These are phyloP conservation scores for Prunus mume DNA, from an alignment of 306 rosid genomes.

Conservation along the genomic window DNA sequence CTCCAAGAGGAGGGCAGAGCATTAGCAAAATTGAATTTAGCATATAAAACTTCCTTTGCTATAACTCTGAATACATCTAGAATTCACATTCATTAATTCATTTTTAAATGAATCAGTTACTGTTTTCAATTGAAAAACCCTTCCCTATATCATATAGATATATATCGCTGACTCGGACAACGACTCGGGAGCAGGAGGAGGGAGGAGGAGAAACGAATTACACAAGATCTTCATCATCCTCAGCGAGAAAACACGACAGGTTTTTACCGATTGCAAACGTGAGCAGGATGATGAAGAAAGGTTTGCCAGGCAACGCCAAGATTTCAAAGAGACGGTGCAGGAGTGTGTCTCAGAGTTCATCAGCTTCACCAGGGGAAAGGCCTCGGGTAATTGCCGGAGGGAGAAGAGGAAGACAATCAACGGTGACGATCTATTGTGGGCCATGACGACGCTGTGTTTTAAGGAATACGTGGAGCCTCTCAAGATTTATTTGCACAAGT, in stretches of 20 bases:
- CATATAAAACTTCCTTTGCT: background rate
- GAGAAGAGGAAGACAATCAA: slow-evolving; percentile 91
- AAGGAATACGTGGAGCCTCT: slow-evolving; percentile 84
- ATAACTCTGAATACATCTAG: no score
- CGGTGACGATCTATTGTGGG: slow-evolving; percentile 91
- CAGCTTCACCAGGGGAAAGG: slow-evolving; percentile 84
- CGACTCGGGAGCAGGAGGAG: slow-evolving; percentile 56
- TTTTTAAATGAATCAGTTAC: no score
- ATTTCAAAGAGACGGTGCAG: slow-evolving; percentile 83
- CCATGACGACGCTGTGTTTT: slow-evolving; percentile 77
- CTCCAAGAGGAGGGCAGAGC: background rate
- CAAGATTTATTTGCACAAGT: slow-evolving; percentile 69
- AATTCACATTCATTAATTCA: background rate
- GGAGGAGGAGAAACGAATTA: no score
- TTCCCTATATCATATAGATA: no score
- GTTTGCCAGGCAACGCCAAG: slow-evolving; percentile 83
- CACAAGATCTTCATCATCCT: background rate
- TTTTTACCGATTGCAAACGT: slow-evolving; percentile 78
- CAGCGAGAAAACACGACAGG: slow-evolving; percentile 75
- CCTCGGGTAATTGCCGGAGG: slow-evolving; percentile 88
- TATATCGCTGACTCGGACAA: slow-evolving; percentile 83
- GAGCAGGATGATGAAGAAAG: slow-evolving; percentile 88
- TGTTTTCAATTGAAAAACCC: no score
- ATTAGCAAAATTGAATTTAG: background rate
- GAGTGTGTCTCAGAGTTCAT: slow-evolving; percentile 93